Evolutionary conservation across 1,284 basidiomycete genomes (phyloP).

Genomic region (Ganoderma meredithae): DNA sequence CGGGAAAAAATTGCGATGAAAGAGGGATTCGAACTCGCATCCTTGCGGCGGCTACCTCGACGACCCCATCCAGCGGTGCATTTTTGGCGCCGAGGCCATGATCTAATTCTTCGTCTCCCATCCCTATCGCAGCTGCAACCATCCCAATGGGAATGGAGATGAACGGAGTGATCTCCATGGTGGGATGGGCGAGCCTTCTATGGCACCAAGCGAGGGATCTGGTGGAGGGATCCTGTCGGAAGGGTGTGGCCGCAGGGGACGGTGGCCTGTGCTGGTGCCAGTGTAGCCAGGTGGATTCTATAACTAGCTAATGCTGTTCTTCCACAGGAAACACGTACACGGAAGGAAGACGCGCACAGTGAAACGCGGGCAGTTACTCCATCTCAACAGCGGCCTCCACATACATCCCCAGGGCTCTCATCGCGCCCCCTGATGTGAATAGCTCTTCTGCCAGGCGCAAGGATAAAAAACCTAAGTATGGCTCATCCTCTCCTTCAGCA

Average conservation of each 20-base stretch:
- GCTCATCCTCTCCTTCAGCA: neutral
- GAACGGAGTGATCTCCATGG: neutral
- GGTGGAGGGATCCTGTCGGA: too few species aligned
- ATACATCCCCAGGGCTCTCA: neutral
- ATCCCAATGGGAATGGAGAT: too few species aligned
- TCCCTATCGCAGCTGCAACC: too few species aligned
- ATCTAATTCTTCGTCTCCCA: slow-evolving; percentile 64
- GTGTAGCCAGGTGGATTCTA: too few species aligned
- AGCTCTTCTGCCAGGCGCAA: neutral
- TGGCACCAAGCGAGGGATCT: neutral
- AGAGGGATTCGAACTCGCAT: slow-evolving; percentile 55
- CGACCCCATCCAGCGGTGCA: too few species aligned
- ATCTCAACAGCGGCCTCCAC: too few species aligned
- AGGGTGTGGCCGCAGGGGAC: too few species aligned
- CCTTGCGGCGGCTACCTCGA: slow-evolving; percentile 20
- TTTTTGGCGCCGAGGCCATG: slow-evolving; percentile 40
- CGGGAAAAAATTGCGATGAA: slow-evolving; percentile 37
- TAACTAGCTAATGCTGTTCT: too few species aligned
- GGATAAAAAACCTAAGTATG: neutral
- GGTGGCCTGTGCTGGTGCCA: too few species aligned
- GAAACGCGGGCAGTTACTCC: neutral
- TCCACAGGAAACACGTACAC: too few species aligned
- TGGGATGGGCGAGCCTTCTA: neutral
- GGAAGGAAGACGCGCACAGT: too few species aligned
- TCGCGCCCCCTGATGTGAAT: too few species aligned